Evolutionary conservation across 2,329 filamentous ascomycete species (phyloP).

Genomic region (Thelonectria discophora): DNA sequence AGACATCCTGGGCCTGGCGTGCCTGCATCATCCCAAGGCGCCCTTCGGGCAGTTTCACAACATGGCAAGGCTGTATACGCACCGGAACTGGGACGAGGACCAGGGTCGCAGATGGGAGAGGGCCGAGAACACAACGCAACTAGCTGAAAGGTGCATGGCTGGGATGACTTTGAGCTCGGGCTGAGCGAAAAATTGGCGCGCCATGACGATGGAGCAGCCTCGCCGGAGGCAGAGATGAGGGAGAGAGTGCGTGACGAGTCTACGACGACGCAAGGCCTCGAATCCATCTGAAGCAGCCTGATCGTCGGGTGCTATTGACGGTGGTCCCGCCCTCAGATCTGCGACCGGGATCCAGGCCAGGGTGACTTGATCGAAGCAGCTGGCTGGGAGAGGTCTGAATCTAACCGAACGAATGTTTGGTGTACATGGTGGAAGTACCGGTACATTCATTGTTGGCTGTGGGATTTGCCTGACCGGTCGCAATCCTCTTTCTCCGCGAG

Average conservation of each 20-base stretch:
- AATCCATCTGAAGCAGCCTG: conserved; percentile 4
- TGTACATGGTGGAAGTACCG: conserved; percentile 19
- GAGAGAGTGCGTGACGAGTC: conserved; percentile 2
- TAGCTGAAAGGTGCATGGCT: conserved; percentile 30
- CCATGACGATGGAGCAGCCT: conserved; percentile 9
- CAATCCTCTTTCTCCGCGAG: conserved; percentile 3
- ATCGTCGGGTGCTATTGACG: conserved; percentile 18
- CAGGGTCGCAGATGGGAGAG: conserved; percentile 4
- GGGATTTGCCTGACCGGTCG: conserved; percentile 2
- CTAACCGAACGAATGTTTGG: conserved; percentile 18
- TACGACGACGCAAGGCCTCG: background rate
- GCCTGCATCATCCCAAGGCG: conserved; percentile 28
- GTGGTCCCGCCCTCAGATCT: conserved; percentile 20
- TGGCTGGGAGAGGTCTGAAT: conserved; percentile 15
- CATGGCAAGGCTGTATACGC: conserved; percentile 21
- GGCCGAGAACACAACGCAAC: conserved; percentile 10
- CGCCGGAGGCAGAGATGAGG: background rate
- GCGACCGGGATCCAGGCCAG: conserved; percentile 16
- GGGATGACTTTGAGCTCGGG: conserved; percentile 18
- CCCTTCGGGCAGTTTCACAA: conserved; percentile 33
- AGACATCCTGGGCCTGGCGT: conserved; percentile 28
- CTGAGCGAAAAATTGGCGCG: conserved; percentile 22
- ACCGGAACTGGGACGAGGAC: conserved; percentile 9
- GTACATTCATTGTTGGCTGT: conserved; percentile 24
- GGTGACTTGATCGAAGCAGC: conserved; percentile 15